These are phyloP conservation scores for Rubroboletus satanas DNA, from an alignment of 768 basidiomycete genomes.

Conservation along the genomic window DNA sequence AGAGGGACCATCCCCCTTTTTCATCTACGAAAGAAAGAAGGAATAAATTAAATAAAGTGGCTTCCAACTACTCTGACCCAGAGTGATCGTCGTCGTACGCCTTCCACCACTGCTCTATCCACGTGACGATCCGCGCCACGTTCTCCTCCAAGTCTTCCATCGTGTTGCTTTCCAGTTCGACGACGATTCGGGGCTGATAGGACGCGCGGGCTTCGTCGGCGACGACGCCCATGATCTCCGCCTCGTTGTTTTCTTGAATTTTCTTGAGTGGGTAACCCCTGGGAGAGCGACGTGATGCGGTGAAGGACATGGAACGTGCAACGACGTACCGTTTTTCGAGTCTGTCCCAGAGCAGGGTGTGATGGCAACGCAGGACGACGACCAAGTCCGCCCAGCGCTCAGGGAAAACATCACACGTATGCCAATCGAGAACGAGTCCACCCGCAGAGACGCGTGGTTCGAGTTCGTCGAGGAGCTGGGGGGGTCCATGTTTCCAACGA, in stretches of 20 bases:
- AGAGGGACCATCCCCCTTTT: no score
- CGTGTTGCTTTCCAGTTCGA: constrained; percentile 75
- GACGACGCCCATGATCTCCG: constrained; percentile 95
- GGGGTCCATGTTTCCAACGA: no score
- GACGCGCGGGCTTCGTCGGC: constrained; percentile 84
- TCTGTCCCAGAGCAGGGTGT: constrained; percentile 82
- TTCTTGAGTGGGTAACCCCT: constrained; percentile 79
- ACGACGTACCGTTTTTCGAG: constrained; percentile 76
- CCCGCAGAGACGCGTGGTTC: constrained; percentile 67
- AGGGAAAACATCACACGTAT: constrained; percentile 89
- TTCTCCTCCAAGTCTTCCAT: constrained; percentile 83
- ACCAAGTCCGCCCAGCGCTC: constrained; percentile 97
- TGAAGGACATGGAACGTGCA: not conserved
- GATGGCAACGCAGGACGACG: constrained; percentile 87
- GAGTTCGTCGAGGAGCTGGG: constrained; percentile 70
- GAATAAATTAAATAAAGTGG: no score
- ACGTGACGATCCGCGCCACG: constrained; percentile 79
- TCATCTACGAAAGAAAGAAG: no score
- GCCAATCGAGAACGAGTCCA: constrained; percentile 90
- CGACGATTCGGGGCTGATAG: constrained; percentile 81
- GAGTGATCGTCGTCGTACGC: not conserved
- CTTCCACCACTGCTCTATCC: constrained; percentile 71
- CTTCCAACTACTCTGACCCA: not conserved
- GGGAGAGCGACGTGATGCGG: not conserved
- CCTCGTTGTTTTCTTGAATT: constrained; percentile 97